Base-by-base conservation (phyloP, 768 basidiomycete species). In the Pleurotus ostreatus region DNA sequence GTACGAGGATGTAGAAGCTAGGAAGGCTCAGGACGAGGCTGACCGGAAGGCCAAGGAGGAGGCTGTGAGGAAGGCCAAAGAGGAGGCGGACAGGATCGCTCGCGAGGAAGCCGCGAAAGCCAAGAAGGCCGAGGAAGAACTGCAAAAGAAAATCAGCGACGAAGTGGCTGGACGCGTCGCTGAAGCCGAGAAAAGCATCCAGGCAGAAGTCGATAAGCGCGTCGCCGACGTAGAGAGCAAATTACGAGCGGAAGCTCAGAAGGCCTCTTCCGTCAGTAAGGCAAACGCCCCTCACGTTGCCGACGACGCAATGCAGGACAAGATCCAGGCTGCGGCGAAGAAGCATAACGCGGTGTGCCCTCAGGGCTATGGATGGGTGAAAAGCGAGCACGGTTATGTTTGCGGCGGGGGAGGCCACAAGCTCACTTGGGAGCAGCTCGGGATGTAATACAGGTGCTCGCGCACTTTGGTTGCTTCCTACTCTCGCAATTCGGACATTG, bases 1-100 rank as follows among this genome's bases (percentile, higher is more conserved):
- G 63, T 49, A 30, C 34, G 48, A 49, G 18, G 48, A 49, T 34
- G 30, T 12, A 11, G 48, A 49, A 16, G 48, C 48, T 5, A 49
- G 48, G 18, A 37, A 26, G 26, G 13, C 25, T 13, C 25, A 49
- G 20, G 48, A 49, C 13, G 48, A 11, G 34, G 48, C 48, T 16
- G 48, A 49, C 16, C 11, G 20, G 5, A 26, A n/a, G 23, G 48
- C 48, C 9, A 37, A 26, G 25, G 30, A 49, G 30, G 48, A 49
- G 48, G 48, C 48, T 11, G 48, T 26, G 48, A 37, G 34, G 48
- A 23, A 49, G 18, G 48, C 48, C 20, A 11, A 49, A 20, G 15
- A 9, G 13, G 48, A 49, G 26, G 48, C 48, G 18, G 48, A 9
- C 23, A 49, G n/a, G 30, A 11, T 11, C 11, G 48, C 48, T 13